These are phyloP conservation scores for Peronospora destructor DNA, from an alignment of 352 stramenopile species.

Conservation along the genomic window DNA sequence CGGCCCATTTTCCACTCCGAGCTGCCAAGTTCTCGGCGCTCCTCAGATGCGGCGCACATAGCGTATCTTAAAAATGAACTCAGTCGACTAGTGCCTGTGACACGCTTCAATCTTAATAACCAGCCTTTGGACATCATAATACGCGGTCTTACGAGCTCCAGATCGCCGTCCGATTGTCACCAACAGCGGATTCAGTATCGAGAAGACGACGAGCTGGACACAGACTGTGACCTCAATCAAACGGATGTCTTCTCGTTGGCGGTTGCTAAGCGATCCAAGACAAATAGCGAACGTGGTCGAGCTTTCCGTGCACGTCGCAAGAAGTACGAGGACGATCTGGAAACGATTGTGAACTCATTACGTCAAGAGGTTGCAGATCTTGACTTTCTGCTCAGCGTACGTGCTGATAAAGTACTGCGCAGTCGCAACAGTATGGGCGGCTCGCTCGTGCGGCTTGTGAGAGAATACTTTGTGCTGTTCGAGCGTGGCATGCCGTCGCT, in stretches of 20 bases:
- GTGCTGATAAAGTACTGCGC: conserved; percentile 32
- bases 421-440: conserved; percentile 29
- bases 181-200: neutral
- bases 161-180: neutral
- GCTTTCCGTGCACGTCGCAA: conserved; percentile 51
- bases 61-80: conserved; percentile 6
- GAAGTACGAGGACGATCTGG: conserved; percentile 38
- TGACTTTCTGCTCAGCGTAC: conserved; percentile 33
- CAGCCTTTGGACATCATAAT: conserved; percentile 21
- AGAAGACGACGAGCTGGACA: conserved; percentile 10
- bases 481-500: conserved; percentile 31
- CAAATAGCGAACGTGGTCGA: conserved; percentile 60
- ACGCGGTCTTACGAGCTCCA: conserved; percentile 8
- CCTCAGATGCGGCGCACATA: too few species aligned
- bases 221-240: neutral
- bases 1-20: too few species aligned
- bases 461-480: conserved; percentile 51
- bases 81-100: neutral
- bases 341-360: conserved; percentile 30
- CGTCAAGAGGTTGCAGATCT: conserved; percentile 46
- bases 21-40: too few species aligned
- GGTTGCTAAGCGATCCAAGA: conserved; percentile 33
- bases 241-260: neutral
- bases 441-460: conserved; percentile 37
- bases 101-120: conserved; percentile 5